Evolutionary conservation across 2,329 filamentous ascomycete species (phyloP).

Genomic region (Cordyceps cateniannulata): DNA sequence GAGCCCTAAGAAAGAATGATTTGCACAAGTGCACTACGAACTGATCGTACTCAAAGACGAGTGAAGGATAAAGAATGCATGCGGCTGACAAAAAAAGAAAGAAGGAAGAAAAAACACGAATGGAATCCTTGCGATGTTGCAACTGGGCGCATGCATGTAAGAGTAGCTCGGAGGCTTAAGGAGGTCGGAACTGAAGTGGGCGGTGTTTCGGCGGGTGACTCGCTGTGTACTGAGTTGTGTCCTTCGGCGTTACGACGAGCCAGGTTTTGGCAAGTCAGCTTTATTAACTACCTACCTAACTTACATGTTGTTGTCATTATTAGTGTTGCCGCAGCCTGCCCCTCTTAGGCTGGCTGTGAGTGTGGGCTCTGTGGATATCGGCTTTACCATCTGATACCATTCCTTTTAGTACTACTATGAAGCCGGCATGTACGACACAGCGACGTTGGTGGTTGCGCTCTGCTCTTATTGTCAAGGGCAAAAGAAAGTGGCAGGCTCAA

Average conservation of each 20-base stretch:
- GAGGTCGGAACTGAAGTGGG: background rate
- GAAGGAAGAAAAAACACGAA: background rate
- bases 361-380: background rate
- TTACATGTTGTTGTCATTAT: no score
- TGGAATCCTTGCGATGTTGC: background rate
- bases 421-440: no score
- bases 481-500: background rate
- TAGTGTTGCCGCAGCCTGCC: background rate
- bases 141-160: background rate
- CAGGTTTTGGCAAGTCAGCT: background rate
- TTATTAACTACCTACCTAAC: no score
- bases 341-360: background rate
- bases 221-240: background rate
- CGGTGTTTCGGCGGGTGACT: background rate
- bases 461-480: background rate
- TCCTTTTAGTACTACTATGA: no score
- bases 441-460: background rate
- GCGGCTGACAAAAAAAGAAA: no score
- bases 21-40: background rate
- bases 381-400: background rate
- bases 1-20: background rate
- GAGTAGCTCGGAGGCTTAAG: background rate
- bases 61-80: no score
- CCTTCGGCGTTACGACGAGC: slow-evolving; percentile 7
- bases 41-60: background rate